Conservation (phyloP, 2,329 filamentous ascomycete genomes). For the Aspergillus fumigatiaffinis region DNA sequence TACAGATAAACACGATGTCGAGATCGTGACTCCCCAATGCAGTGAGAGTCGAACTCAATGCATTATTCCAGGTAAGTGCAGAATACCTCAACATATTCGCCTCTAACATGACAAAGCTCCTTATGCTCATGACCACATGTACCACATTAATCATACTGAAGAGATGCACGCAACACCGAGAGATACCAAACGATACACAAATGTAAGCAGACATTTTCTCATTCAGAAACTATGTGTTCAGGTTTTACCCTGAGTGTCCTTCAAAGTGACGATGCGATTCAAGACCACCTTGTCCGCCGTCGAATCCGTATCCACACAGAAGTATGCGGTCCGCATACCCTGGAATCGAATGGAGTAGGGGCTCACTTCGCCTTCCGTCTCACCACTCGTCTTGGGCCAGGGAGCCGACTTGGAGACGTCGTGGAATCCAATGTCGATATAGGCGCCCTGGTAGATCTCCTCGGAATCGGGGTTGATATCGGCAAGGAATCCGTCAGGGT, state of each 20-base stretch:
- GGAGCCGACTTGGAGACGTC: conserved; percentile 70
- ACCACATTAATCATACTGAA: background rate
- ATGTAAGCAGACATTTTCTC: background rate
- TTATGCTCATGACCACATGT: background rate
- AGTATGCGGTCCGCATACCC: background rate
- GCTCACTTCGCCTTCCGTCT: conserved; percentile 11
- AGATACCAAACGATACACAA: background rate
- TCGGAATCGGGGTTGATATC: conserved; percentile 84
- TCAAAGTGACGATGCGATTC: background rate
- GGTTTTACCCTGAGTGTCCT: background rate
- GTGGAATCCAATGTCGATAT: conserved; percentile 79
- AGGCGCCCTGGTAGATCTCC: conserved; percentile 69
- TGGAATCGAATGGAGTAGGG: background rate
- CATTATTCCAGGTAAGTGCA: background rate
- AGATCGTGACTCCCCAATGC: no score
- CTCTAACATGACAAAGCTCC: background rate
- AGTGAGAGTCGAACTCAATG: no score
- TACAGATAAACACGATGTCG: background rate
- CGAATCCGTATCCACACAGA: background rate
- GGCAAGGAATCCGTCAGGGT: conserved; percentile 74
- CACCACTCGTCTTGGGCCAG: conserved; percentile 76
- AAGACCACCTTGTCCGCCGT: background rate
- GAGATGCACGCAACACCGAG: background rate
- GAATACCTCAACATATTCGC: background rate
- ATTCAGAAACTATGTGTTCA: background rate